A percentile compares a stretch with the other conserved stretches of the same genome.
Evolutionary conservation across 2,329 filamentous ascomycete species (phyloP).

Genomic region (Lecanicillium sp.): DNA sequence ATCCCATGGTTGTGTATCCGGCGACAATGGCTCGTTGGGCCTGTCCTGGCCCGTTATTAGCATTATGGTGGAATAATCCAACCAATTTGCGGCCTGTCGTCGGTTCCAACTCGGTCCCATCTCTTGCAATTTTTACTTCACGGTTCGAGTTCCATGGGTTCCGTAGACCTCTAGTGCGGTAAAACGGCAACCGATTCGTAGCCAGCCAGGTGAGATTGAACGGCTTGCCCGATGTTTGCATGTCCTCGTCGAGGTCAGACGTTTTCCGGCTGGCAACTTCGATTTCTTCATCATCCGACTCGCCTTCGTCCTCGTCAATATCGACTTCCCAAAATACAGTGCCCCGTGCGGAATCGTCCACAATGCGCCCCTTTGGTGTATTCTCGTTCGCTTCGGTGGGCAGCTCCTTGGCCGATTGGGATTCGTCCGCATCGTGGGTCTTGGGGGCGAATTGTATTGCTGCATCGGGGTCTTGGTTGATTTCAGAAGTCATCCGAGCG

Average conservation of each 20-base stretch:
- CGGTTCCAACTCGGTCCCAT: slow-evolving; percentile 89
- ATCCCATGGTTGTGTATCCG: too few species aligned
- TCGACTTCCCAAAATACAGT: slow-evolving; percentile 96
- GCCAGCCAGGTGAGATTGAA: slow-evolving; percentile 90
- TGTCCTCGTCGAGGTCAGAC: slow-evolving; percentile 33
- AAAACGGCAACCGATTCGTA: slow-evolving; percentile 77
- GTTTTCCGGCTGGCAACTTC: slow-evolving; percentile 30
- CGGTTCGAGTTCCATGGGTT: slow-evolving; percentile 95
- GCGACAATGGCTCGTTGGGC: too few species aligned
- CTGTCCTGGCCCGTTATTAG: not conserved
- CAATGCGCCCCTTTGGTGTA: slow-evolving; percentile 76
- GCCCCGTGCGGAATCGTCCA: slow-evolving; percentile 86
- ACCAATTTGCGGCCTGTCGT: slow-evolving; percentile 68
- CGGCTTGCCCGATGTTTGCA: slow-evolving; percentile 79
- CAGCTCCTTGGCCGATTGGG: slow-evolving; percentile 71
- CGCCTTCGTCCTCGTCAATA: slow-evolving; percentile 41
- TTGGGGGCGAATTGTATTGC: slow-evolving; percentile 63
- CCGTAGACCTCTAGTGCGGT: slow-evolving; percentile 74
- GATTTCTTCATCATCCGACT: slow-evolving; percentile 34
- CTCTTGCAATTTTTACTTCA: slow-evolving; percentile 91
- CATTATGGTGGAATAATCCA: slow-evolving; percentile 61
- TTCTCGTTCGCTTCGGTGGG: slow-evolving; percentile 70
- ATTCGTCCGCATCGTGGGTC: slow-evolving; percentile 47
- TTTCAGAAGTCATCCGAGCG: slow-evolving; percentile 79
- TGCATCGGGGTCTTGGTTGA: slow-evolving; percentile 66